Evolutionary conservation across 805 yeast genomes (phyloP).

Genomic region (Metschnikowia matae): DNA sequence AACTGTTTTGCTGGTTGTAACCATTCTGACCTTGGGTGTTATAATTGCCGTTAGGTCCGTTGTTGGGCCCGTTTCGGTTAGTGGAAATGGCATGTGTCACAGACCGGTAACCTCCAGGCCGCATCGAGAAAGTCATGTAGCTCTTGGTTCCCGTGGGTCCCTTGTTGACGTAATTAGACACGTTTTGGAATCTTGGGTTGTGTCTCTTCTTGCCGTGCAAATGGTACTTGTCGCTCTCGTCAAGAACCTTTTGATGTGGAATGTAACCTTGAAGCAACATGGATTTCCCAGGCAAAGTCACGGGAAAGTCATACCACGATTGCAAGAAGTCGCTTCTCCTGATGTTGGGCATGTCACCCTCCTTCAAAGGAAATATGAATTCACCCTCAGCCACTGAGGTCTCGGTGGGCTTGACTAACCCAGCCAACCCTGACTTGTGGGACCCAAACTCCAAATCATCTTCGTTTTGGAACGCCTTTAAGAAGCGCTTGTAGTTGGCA

Average conservation of each 20-base stretch:
- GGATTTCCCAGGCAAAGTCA: slow-evolving; percentile 61
- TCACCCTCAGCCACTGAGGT: slow-evolving; percentile 33
- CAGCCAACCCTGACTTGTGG: slow-evolving; percentile 55
- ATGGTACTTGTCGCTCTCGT: slow-evolving; percentile 63
- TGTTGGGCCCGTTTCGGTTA: slow-evolving; percentile 8
- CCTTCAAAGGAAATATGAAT: slow-evolving; percentile 45
- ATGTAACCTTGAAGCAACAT: slow-evolving; percentile 79
- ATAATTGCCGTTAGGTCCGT: slow-evolving; percentile 1
- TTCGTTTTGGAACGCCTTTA: slow-evolving; percentile 32
- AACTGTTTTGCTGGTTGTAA: background rate
- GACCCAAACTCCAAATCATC: slow-evolving; percentile 41
- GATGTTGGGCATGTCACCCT: slow-evolving; percentile 44
- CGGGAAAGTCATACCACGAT: slow-evolving; percentile 60
- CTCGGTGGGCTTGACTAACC: slow-evolving; percentile 40
- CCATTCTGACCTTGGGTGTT: slow-evolving; percentile 1
- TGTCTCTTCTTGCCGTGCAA: slow-evolving; percentile 43
- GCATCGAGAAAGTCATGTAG: slow-evolving; percentile 28
- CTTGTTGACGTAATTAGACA: slow-evolving; percentile 31
- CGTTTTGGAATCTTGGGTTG: slow-evolving; percentile 14
- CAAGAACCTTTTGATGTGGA: slow-evolving; percentile 56
- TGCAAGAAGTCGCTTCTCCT: slow-evolving; percentile 37
- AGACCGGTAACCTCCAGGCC: slow-evolving; percentile 39
- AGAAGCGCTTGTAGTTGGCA: slow-evolving; percentile 42
- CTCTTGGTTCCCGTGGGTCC: slow-evolving; percentile 39
- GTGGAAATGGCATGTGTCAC: slow-evolving; percentile 12